phyloP scores from a whole-genome alignment of 2,329 filamentous ascomycete species.

The Tricladium varicosporioides region DNA sequence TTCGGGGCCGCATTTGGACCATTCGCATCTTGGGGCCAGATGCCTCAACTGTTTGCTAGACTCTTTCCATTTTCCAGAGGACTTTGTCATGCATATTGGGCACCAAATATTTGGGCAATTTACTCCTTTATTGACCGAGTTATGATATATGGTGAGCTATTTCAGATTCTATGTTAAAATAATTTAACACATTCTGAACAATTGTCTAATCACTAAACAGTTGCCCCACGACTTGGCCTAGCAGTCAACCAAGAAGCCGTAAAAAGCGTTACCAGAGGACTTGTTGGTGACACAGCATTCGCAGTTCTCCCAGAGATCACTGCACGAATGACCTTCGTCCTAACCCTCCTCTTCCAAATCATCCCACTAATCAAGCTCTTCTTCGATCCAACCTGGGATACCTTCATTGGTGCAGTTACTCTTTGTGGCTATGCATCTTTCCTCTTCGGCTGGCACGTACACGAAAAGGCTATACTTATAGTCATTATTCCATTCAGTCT shows the following conservation, averaged over 20 bases:
- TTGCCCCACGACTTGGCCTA: conserved; percentile 78
- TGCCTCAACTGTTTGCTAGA: conserved; percentile 77
- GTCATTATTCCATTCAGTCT: conserved; percentile 95
- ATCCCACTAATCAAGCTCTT: conserved; percentile 83
- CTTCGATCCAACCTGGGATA: conserved; percentile 76
- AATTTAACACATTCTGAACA: not conserved
- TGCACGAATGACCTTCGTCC: conserved; percentile 72
- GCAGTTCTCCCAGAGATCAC: conserved; percentile 87
- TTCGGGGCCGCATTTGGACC: conserved; percentile 85
- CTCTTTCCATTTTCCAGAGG: conserved; percentile 94
- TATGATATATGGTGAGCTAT: conserved; percentile 68
- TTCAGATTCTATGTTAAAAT: not conserved
- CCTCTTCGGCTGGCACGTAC: conserved; percentile 97
- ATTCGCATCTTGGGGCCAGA: conserved; percentile 77
- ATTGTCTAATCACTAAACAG: conserved; percentile 45
- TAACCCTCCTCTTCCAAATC: conserved; percentile 80
- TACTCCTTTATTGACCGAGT: conserved; percentile 89
- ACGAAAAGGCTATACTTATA: conserved; percentile 93
- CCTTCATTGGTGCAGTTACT: conserved; percentile 84
- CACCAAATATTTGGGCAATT: conserved; percentile 93
- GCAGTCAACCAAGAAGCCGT: conserved; percentile 71
- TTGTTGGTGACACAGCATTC: conserved; percentile 92
- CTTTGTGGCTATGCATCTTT: conserved; percentile 96
- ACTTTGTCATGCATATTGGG: conserved; percentile 97
- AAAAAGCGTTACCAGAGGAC: conserved; percentile 84